phyloP scores from a whole-genome alignment of 2,329 filamentous ascomycete species.

The Trichoderma atrobrunneum region DNA sequence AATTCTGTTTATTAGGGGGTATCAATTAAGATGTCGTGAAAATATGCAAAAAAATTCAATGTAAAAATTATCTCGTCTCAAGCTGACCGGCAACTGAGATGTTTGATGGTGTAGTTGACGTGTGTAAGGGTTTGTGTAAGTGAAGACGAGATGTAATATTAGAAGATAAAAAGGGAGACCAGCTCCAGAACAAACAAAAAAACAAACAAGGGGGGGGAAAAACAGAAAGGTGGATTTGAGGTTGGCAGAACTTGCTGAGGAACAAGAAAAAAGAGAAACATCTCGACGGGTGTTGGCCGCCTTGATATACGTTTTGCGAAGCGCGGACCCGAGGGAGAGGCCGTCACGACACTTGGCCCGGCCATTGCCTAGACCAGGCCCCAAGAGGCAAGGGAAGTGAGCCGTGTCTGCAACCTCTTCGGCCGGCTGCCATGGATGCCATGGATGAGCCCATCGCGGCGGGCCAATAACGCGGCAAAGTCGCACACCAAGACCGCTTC shows the following conservation, averaged over 20 bases:
- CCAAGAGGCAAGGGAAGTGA: slow-evolving; percentile 2
- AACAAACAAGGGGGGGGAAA: slow-evolving; percentile 38
- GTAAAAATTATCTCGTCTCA: slow-evolving; percentile 30
- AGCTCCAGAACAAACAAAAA: slow-evolving; percentile 48
- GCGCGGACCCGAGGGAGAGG: not conserved
- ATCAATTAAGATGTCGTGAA: slow-evolving; percentile 29
- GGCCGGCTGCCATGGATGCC: not conserved
- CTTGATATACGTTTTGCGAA: slow-evolving; percentile 19
- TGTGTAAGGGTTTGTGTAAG: slow-evolving; percentile 21
- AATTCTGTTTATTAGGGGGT: slow-evolving; percentile 46
- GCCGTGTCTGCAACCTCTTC: not conserved
- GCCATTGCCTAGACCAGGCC: not conserved
- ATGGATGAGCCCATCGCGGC: not conserved
- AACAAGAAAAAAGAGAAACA: slow-evolving; percentile 45
- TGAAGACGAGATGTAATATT: slow-evolving; percentile 30
- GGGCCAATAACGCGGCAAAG: slow-evolving; percentile 17
- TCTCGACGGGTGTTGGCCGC: slow-evolving; percentile 27
- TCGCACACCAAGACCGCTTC: not conserved
- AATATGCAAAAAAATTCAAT: slow-evolving; percentile 21
- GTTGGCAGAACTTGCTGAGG: slow-evolving; percentile 65
- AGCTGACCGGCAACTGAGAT: slow-evolving; percentile 43
- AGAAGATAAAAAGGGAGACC: slow-evolving; percentile 47
- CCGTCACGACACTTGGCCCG: not conserved
- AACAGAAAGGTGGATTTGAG: slow-evolving; percentile 52
- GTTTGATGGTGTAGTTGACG: slow-evolving; percentile 22